phyloP scores from a whole-genome alignment of 768 basidiomycete species.

The Atractiella rhizophila region DNA sequence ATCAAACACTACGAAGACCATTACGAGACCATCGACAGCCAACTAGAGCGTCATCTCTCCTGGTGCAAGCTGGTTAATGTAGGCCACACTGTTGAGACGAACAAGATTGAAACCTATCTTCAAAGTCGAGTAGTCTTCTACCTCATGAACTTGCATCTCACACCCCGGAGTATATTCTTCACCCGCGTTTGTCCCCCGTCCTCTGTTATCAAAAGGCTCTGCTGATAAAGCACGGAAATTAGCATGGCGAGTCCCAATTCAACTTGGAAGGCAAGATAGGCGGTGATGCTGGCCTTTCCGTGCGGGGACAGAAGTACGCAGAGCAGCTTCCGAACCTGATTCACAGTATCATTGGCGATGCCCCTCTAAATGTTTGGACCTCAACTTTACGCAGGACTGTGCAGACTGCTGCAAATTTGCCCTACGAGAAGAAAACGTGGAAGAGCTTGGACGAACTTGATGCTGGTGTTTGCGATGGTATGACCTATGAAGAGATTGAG shows the following conservation, averaged over 20 bases:
- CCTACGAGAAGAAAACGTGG: constrained; percentile 85
- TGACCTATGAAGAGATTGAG: constrained; percentile 99
- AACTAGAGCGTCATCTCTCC: constrained; percentile 58
- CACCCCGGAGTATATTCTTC: constrained; percentile 85
- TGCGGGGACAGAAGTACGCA: constrained; percentile 62
- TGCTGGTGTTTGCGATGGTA: constrained; percentile 95
- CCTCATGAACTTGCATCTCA: constrained; percentile 91
- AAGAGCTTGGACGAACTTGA: constrained; percentile 95
- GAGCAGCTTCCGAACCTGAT: constrained; percentile 62
- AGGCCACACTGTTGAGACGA: constrained; percentile 35
- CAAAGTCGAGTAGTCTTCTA: constrained; percentile 95
- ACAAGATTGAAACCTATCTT: constrained; percentile 70
- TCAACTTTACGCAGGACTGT: constrained; percentile 85
- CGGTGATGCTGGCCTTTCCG: constrained; percentile 74
- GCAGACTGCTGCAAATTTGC: constrained; percentile 57
- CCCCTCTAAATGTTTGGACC: constrained; percentile 89
- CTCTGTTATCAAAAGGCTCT: neutral
- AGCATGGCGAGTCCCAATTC: constrained; percentile 96
- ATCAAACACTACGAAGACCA: constrained; percentile 84
- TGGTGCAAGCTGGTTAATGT: constrained; percentile 85
- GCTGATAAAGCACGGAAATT: constrained; percentile 6
- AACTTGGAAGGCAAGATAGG: constrained; percentile 94
- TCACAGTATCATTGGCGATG: constrained; percentile 69
- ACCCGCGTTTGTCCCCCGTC: constrained; percentile 44
- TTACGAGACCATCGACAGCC: constrained; percentile 53